Evolutionary conservation across 1,284 basidiomycete species (phyloP), one percentile per base, ranked within the genome.

Genomic region (Sporisorium iseilematis-ciliati): DNA sequence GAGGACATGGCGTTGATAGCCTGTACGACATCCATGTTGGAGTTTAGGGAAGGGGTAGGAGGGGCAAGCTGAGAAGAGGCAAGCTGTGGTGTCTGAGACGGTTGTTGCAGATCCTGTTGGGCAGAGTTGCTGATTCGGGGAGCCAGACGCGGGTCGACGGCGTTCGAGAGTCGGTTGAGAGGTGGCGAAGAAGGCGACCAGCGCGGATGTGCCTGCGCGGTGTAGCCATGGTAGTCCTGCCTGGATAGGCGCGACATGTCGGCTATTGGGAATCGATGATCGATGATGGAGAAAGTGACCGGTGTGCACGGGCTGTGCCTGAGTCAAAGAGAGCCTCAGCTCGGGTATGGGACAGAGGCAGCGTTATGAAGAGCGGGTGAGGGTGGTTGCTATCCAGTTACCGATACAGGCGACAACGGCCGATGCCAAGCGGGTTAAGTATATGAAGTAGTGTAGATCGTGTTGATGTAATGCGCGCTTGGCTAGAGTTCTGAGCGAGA

Each of bases 161-260:
- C 49, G 14, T 60, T 52, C 1, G 67, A 70, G 21, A 70, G 63
- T 23, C 73, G 67, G 20, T 70, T 75, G 67, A 70, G 58, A 42
- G 73, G 73, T 7, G 73, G 73, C 16, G 73, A 75, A 7, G 73
- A 75, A 3, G 73, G 73, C 23, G 73, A 75, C 66, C 73, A 70
- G 29, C 73, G 63, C 23, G 62, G 57, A 45, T 75, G 65, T 14
- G 64, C 53, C 54, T 57, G 64, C 45, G 62, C 66, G 7, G 59
- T 43, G 41, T 75, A 75, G 60, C 53, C 52, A 53, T 75, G 67
- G 29, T 75, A 71, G 55, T 75, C 73, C 41, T 70, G 67, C 40
- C 73, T 54, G 1, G 73, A 71, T 18, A 71, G 73, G 12, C 73
- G 73, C 57, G 73, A 75, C 73, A 75, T 75, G 26, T 1, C 63